Percentiles rank a stretch among this genome's conserved stretches.
phyloP scores from a whole-genome alignment of 2,329 filamentous ascomycete genomes.

The Epichloe sylvatica region DNA sequence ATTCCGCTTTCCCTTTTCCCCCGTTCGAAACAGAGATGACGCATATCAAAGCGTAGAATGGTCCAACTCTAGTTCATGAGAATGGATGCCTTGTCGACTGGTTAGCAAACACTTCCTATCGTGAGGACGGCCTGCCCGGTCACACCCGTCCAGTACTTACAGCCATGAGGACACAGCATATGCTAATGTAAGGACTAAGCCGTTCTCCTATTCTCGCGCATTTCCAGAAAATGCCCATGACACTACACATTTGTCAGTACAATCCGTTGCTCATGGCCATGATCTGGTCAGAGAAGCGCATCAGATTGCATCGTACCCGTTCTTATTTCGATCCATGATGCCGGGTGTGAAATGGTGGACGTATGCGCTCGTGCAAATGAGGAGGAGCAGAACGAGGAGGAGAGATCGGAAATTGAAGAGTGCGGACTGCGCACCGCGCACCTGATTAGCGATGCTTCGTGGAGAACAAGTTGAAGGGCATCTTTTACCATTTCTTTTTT shows the following conservation, averaged over 20 bases:
- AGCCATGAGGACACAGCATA: conserved; percentile 90
- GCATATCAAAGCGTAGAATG: neutral
- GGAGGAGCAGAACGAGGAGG: conserved; percentile 81
- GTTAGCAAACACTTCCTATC: neutral
- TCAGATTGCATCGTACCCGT: conserved; percentile 46
- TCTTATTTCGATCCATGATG: conserved; percentile 85
- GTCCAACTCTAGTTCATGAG: conserved; percentile 20
- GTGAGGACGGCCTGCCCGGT: too few relatives aligned
- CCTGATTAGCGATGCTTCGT: conserved; percentile 1
- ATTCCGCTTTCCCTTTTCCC: too few relatives aligned
- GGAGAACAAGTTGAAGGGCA: neutral
- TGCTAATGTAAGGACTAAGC: conserved; percentile 85
- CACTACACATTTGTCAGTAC: conserved; percentile 26
- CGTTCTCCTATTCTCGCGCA: conserved; percentile 83
- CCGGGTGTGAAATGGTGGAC: conserved; percentile 78
- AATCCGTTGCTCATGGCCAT: neutral
- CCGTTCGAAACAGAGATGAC: neutral
- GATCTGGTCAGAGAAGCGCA: neutral
- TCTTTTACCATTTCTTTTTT: neutral
- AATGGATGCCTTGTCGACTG: conserved; percentile 19
- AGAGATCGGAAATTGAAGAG: conserved; percentile 99
- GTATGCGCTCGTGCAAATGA: conserved; percentile 93
- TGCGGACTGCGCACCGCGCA: conserved; percentile 50
- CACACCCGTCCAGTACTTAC: conserved; percentile 33
- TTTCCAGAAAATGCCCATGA: conserved; percentile 90